These are phyloP conservation scores for Lentinula guzmanii DNA, from an alignment of 768 basidiomycete genomes.

Conservation along the genomic window DNA sequence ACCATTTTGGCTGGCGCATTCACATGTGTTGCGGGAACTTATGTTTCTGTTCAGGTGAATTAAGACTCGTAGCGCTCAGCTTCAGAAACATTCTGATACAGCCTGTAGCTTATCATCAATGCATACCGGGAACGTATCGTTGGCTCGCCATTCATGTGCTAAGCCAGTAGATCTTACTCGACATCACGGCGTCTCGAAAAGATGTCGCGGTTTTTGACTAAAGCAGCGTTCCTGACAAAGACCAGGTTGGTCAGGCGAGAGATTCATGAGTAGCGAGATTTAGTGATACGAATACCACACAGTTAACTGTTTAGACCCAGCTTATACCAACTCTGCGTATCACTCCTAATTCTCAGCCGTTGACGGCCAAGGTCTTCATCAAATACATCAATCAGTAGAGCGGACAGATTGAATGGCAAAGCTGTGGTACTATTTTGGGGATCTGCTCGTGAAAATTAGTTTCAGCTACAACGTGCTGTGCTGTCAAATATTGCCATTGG, in stretches of 20 bases:
- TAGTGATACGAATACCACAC: too few species aligned
- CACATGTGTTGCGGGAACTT: constrained; percentile 47
- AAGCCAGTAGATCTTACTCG: neutral
- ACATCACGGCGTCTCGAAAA: too few species aligned
- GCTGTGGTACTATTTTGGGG: neutral
- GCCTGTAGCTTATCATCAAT: constrained; percentile 35
- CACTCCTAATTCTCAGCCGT: neutral
- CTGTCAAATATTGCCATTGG: too few species aligned
- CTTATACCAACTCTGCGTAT: too few species aligned
- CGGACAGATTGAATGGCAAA: neutral
- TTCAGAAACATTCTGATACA: neutral
- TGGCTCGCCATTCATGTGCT: constrained; percentile 41
- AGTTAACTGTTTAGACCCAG: too few species aligned
- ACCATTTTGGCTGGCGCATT: constrained; percentile 45
- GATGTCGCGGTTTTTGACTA: too few species aligned
- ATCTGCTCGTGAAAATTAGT: neutral
- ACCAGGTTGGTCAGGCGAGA: too few species aligned
- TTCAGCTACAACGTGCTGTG: neutral
- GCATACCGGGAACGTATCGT: constrained; percentile 36
- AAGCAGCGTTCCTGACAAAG: too few species aligned
- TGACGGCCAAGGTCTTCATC: neutral
- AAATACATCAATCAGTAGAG: neutral
- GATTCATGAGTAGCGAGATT: too few species aligned
- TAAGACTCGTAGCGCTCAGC: neutral
- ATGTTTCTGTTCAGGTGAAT: constrained; percentile 43